phyloP scores from a whole-genome alignment of 192 early-diverging fungal species.

The Coemansia sp. region DNA sequence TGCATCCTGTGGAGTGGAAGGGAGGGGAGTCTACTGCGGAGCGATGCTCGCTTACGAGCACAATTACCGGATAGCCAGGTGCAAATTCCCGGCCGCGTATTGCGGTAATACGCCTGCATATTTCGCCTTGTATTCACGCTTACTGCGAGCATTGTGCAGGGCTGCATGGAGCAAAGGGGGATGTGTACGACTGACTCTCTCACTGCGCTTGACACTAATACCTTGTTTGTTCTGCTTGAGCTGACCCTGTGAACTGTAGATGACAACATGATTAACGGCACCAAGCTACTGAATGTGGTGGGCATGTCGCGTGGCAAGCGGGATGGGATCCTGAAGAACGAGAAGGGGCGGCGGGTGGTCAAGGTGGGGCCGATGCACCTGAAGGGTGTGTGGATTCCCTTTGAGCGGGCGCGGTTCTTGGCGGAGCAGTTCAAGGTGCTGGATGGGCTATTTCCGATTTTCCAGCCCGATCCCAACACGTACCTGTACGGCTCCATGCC shows the following conservation, averaged over 20 bases:
- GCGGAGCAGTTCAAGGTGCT: slow-evolving; percentile 68
- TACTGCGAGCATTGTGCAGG: not conserved
- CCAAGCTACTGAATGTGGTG: slow-evolving; percentile 79
- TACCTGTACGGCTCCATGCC: slow-evolving; percentile 56
- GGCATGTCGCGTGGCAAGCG: slow-evolving; percentile 84
- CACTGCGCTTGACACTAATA: not conserved
- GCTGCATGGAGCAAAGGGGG: not conserved
- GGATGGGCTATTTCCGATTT: slow-evolving; percentile 67
- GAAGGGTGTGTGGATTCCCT: slow-evolving; percentile 82
- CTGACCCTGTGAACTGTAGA: slow-evolving; percentile 45
- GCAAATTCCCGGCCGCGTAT: not conserved
- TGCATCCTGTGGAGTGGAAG: too few species aligned
- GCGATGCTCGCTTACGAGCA: not conserved
- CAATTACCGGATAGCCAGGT: not conserved
- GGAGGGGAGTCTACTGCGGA: not conserved
- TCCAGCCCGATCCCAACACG: slow-evolving; percentile 63
- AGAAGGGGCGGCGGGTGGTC: slow-evolving; percentile 77
- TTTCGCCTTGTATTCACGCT: slow-evolving; percentile 6
- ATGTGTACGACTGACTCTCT: not conserved
- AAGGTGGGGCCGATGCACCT: slow-evolving; percentile 84
- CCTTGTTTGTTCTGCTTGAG: slow-evolving; percentile 1
- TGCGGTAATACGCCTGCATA: not conserved
- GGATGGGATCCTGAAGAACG: slow-evolving; percentile 81
- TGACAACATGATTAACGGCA: slow-evolving; percentile 83
- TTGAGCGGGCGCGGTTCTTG: slow-evolving; percentile 58